Base-by-base conservation (phyloP, 2,329 filamentous ascomycete species). In the Diaporthe destruens region DNA sequence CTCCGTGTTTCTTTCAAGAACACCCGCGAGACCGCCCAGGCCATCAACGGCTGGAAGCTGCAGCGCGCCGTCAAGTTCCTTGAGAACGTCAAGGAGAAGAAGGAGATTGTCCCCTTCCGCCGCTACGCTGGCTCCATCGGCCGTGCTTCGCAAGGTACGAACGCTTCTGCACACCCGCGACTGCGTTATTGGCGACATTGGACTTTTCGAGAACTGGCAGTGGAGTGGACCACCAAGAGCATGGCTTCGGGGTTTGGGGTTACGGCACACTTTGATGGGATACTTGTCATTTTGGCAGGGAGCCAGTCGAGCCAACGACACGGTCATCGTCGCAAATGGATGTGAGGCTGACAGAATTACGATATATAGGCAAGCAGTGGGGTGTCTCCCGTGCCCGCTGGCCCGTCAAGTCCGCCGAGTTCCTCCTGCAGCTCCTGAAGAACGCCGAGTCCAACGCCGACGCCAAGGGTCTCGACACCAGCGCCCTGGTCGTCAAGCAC, bases 1-100 rank as follows among this genome's bases (percentile, higher is more conserved):
- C 94, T 99, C 82, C 95, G 96, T 85, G 96, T 98, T 81, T 97
- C 94, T 81, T 99, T 98, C 94, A 99, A 99, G 93, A 99, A 99
- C 93, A 99, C 96, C 85, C 95, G 96, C 84, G 97, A 99, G 91
- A 98, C 96, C 80, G 96, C 97, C 78, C 96, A 98, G 90, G 95
- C 95, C 82, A 98, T 99, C 92, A 98, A 96, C 88, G 96, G 96
- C 88, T 98, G 95, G 95, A 98, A 98, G 90, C 85, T 98, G 84
- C 90, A 94, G 88, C 95, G 96, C 84, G 96, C 96, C 82, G 88
- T 98, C 80, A 92, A 92, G 84, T 99, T 97, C 92, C 94, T 99
- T 84, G 94, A 98, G 90, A 98, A 99, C 87, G 96, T 99, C 82
- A 91, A 94, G 87, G 93, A 93, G 87, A 94, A 99, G 90, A 94